Conservation (phyloP, 1,284 basidiomycete genomes). For the Kwoniella shivajii region DNA sequence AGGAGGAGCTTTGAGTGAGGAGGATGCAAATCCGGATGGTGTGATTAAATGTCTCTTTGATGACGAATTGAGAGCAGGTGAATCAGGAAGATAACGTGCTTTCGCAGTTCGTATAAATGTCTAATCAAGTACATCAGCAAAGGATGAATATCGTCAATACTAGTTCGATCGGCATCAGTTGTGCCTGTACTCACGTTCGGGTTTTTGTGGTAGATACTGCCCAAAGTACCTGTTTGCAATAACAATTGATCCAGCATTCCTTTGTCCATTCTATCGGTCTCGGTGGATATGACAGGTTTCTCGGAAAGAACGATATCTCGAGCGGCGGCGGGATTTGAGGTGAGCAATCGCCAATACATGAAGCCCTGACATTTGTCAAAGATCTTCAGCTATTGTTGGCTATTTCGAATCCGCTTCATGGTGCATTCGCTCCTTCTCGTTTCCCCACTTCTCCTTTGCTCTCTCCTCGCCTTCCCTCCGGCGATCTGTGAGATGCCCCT, state of each 20-base stretch:
- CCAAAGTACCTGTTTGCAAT: slow-evolving; percentile 53
- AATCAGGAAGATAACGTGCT: slow-evolving; percentile 50
- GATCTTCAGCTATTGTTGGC: neutral
- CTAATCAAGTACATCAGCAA: slow-evolving; percentile 13
- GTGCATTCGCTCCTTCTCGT: too few relatives aligned
- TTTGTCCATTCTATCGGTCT: slow-evolving; percentile 95
- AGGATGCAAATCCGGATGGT: slow-evolving; percentile 28
- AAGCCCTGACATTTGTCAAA: slow-evolving; percentile 64
- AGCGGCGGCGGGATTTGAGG: slow-evolving; percentile 87
- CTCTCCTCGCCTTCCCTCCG: too few relatives aligned
- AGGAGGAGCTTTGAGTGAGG: slow-evolving; percentile 10
- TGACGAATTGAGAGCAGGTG: slow-evolving; percentile 51
- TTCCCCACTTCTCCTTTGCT: too few relatives aligned
- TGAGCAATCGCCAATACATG: slow-evolving; percentile 99
- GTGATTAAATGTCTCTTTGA: slow-evolving; percentile 53
- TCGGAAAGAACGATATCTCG: slow-evolving; percentile 89
- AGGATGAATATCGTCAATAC: too few relatives aligned
- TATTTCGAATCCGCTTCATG: too few relatives aligned
- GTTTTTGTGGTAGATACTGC: slow-evolving; percentile 55
- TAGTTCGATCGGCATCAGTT: too few relatives aligned
- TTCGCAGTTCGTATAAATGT: slow-evolving; percentile 55
- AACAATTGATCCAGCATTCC: slow-evolving; percentile 77
- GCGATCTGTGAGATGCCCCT: too few relatives aligned
- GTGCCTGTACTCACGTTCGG: slow-evolving; percentile 42
- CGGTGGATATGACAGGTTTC: slow-evolving; percentile 96